Evolutionary conservation across 2,329 filamentous ascomycete species (phyloP), one percentile per base, ranked within the genome.

Genomic region (Akanthomyces uredinophilus): DNA sequence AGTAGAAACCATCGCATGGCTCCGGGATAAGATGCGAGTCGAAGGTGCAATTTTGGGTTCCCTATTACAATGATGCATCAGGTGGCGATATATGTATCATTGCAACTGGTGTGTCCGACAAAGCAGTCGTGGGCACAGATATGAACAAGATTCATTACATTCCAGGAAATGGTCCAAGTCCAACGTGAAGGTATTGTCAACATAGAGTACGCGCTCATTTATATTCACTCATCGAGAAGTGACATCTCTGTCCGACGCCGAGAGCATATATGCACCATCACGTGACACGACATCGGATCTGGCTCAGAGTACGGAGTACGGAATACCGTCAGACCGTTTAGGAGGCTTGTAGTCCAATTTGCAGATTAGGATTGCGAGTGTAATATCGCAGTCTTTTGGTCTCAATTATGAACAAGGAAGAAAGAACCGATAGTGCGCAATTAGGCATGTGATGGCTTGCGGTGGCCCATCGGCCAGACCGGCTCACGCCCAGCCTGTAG

Each of bases 401-500:
- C 32, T 39, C 10, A 29, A 24, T 32, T 11, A 29, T 32, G 22
- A 4, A n/a, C 39, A 16, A 27, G 43, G 14, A 41, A 22, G 22
- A 14, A 39, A 41, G 22, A 29, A 49, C 5, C 6, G 10, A 22
- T 20, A 39, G 18, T 49, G 20, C 20, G 29, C 32, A 32, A n/a
- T 51, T 18, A 43, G 18, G 46, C 56, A 59, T 51, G 56, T 59
- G 46, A 43, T 51, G 20, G 56, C 46, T 51, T 37, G 46, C 27
- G 20, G 18, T 39, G 20, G 18, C 18, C 6, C 13, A 29, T 50
- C 46, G 56, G 55, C 13, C 44, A 39, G 24, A 22, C 32, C 16
- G 44, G 44, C 35, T 32, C 39, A 20, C 39, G 14, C 10, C 35
- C 35, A 43, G 37, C 13, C 22, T 8, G 14, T 39, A 51, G 27